A percentile compares a stretch with the other conserved stretches of the same genome.
Conservation (phyloP, 2,329 filamentous ascomycete genomes). For the Alternaria dauci region DNA sequence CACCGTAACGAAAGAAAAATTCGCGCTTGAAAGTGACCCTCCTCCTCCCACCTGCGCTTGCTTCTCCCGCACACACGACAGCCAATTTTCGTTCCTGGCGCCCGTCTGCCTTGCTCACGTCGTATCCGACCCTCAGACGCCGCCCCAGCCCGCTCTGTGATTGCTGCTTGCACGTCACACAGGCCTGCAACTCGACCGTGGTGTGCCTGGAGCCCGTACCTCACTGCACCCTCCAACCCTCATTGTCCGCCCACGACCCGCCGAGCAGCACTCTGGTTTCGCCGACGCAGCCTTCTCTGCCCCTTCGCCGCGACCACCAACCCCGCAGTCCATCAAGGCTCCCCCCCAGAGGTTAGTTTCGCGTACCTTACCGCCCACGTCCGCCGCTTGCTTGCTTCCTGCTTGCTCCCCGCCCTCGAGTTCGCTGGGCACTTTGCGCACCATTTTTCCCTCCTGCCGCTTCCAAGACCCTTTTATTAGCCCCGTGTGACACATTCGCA, state of each 20-base stretch:
- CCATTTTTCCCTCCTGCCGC: slow-evolving; percentile 8
- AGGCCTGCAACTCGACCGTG: slow-evolving; percentile 23
- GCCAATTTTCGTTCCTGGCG: slow-evolving; percentile 43
- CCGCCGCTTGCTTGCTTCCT: slow-evolving; percentile 23
- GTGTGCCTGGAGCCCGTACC: slow-evolving; percentile 41
- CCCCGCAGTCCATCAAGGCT: slow-evolving; percentile 21
- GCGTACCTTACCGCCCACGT: slow-evolving; percentile 23
- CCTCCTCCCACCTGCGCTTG: slow-evolving; percentile 38
- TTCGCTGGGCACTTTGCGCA: slow-evolving; percentile 19
- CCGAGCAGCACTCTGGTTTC: slow-evolving; percentile 17
- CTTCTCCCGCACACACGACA: slow-evolving; percentile 44
- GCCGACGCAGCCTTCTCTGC: slow-evolving; percentile 18
- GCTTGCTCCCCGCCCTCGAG: slow-evolving; percentile 22
- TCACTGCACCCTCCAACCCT: slow-evolving; percentile 23
- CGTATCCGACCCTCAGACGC: slow-evolving; percentile 35
- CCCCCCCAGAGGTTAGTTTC: slow-evolving; percentile 39
- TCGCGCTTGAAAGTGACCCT: slow-evolving; percentile 31
- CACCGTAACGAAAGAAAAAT: slow-evolving; percentile 29
- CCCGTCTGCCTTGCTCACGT: slow-evolving; percentile 38
- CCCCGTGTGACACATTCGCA: slow-evolving; percentile 8
- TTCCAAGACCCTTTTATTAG: slow-evolving; percentile 3
- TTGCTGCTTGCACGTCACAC: slow-evolving; percentile 26
- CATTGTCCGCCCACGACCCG: slow-evolving; percentile 15
- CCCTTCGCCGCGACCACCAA: slow-evolving; percentile 10
- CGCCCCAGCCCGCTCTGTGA: slow-evolving; percentile 32